Evolutionary conservation across 2,329 filamentous ascomycete genomes (phyloP).

Genomic region (Colletotrichum higginsianum): DNA sequence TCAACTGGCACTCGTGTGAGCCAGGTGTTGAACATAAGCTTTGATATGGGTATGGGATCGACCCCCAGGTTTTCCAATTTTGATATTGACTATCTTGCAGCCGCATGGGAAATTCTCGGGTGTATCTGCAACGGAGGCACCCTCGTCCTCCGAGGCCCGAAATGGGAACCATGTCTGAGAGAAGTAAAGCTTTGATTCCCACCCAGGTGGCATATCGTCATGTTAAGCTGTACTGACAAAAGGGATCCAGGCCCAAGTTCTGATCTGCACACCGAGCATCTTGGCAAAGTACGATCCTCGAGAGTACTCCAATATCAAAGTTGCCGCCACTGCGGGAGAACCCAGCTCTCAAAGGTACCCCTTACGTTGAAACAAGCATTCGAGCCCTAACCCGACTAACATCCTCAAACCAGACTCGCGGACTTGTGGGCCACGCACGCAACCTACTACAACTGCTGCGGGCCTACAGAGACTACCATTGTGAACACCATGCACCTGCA

Average conservation of each 20-base stretch:
- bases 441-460: constrained; percentile 70
- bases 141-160: constrained; percentile 40
- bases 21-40: constrained; percentile 71
- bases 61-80: background rate
- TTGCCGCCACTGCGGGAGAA: constrained; percentile 42
- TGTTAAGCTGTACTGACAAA: background rate
- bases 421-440: constrained; percentile 68
- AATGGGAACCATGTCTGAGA: constrained; percentile 38
- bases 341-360: constrained; percentile 38
- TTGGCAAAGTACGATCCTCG: constrained; percentile 39
- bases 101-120: constrained; percentile 72
- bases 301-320: constrained; percentile 42
- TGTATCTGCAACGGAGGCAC: constrained; percentile 42
- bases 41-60: constrained; percentile 70
- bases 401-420: constrained; percentile 54
- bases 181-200: constrained; percentile 17
- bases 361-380: background rate
- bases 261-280: constrained; percentile 43
- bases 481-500: constrained; percentile 62
- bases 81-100: constrained; percentile 49
- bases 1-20: constrained; percentile 65
- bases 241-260: constrained; percentile 11
- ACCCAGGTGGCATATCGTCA: background rate
- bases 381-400: background rate
- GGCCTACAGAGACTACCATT: constrained; percentile 73